phyloP scores from a whole-genome alignment of 2,329 filamentous ascomycete species.

The Colletotrichum plurivorum region DNA sequence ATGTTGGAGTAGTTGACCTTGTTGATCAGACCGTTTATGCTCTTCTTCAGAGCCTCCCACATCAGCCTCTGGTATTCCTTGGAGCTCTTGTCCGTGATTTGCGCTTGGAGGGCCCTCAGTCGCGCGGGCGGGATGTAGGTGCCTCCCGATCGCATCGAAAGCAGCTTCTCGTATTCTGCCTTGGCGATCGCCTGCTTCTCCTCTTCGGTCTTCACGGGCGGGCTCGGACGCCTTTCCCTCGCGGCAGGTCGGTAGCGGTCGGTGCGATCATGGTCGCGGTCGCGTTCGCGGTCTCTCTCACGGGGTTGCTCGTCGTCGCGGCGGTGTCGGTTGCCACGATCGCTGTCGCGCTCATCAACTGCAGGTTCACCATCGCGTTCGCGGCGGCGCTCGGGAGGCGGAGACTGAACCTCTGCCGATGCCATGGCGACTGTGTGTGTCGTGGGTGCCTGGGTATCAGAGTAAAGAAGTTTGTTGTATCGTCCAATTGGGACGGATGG shows the following conservation, averaged over 20 bases:
- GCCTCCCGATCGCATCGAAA: constrained; percentile 93
- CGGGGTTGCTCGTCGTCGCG: constrained; percentile 44
- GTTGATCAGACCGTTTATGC: constrained; percentile 98
- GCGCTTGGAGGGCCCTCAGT: constrained; percentile 90
- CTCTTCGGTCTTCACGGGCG: constrained; percentile 74
- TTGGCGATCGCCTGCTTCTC: constrained; percentile 91
- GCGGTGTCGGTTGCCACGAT: constrained; percentile 59
- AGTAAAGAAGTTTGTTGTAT: neutral
- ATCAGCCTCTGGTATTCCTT: constrained; percentile 99
- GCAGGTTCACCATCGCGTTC: constrained; percentile 38
- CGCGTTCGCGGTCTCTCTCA: constrained; percentile 43
- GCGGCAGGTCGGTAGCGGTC: constrained; percentile 65
- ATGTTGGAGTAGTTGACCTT: constrained; percentile 99
- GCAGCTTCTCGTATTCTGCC: constrained; percentile 92
- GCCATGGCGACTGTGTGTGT: constrained; percentile 52
- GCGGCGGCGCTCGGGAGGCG: constrained; percentile 52
- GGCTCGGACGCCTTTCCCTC: constrained; percentile 50
- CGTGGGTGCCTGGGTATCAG: constrained; percentile 3
- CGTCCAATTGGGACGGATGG: neutral
- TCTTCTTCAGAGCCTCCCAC: constrained; percentile 99
- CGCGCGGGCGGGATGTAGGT: constrained; percentile 96
- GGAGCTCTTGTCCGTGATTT: constrained; percentile 95
- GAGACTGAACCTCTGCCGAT: constrained; percentile 59
- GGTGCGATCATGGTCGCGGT: constrained; percentile 56
- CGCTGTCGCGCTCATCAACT: constrained; percentile 53